phyloP scores from a whole-genome alignment of 1,139 yeast species.

The Hyphopichia wangnamkhiaoensis region DNA sequence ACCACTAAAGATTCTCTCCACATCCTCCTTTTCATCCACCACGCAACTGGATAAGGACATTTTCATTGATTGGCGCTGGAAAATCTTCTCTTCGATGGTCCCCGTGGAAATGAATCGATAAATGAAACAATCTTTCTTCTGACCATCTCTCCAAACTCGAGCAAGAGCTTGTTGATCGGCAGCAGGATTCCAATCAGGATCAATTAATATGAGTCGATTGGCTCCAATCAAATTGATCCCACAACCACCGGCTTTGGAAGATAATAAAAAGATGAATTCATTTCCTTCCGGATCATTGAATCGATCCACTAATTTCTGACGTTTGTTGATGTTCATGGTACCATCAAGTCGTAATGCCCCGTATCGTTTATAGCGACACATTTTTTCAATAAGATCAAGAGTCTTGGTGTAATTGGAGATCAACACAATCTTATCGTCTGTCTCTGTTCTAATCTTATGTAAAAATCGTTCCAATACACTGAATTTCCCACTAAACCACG shows the following conservation, averaged over 20 bases:
- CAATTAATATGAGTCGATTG: conserved; percentile 80
- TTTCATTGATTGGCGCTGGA: conserved; percentile 96
- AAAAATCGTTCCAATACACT: conserved; percentile 73
- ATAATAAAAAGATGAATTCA: conserved; percentile 83
- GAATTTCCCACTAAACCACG: conserved; percentile 64
- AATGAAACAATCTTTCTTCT: conserved; percentile 93
- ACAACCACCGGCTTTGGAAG: conserved; percentile 99
- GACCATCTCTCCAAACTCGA: conserved; percentile 99
- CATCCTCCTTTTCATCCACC: conserved; percentile 95
- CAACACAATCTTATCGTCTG: conserved; percentile 90
- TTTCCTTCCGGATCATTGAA: conserved; percentile 89
- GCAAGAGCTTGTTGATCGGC: conserved; percentile 98
- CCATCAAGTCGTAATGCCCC: conserved; percentile 91
- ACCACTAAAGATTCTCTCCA: conserved; percentile 84
- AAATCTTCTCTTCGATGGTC: conserved; percentile 92
- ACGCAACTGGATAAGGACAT: conserved; percentile 92
- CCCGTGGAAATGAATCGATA: conserved; percentile 94
- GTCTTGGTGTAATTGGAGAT: conserved; percentile 96
- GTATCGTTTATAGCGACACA: conserved; percentile 75
- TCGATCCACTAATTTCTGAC: conserved; percentile 88
- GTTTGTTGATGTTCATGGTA: conserved; percentile 84
- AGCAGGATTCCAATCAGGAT: conserved; percentile 99
- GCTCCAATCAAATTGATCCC: conserved; percentile 98
- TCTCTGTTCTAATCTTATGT: conserved; percentile 70
- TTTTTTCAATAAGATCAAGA: conserved; percentile 79